These are phyloP conservation scores for Porodaedalea pini DNA, from an alignment of 1,284 basidiomycete genomes.

Conservation along the genomic window DNA sequence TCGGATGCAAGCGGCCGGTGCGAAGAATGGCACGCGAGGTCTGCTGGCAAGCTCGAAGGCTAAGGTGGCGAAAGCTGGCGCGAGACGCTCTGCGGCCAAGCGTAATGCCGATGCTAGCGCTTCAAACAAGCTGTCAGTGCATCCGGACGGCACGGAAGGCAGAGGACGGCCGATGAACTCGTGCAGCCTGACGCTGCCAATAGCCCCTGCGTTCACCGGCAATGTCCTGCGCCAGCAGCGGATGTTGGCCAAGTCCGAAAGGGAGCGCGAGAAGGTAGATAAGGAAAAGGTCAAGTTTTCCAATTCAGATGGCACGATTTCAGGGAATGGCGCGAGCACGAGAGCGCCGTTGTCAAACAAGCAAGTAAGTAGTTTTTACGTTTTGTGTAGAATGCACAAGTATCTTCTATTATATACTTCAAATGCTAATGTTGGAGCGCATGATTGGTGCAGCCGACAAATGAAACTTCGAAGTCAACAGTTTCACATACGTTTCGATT, in stretches of 20 bases:
- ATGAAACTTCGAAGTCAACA: conserved; percentile 35
- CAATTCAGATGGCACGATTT: conserved; percentile 14
- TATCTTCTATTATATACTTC: neutral
- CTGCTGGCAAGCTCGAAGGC: neutral
- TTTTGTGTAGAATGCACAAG: neutral
- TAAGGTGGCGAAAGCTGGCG: neutral
- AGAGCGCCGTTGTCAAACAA: conserved; percentile 1
- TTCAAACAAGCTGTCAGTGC: neutral
- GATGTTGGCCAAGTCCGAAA: conserved; percentile 16
- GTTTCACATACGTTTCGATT: conserved; percentile 51
- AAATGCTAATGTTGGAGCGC: neutral
- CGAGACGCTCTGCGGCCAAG: neutral
- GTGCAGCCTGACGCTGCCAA: conserved; percentile 15
- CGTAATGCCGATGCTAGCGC: neutral
- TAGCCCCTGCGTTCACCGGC: conserved; percentile 13
- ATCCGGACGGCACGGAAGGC: neutral
- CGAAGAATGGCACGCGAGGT: neutral
- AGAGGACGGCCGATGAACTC: neutral
- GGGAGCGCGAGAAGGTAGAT: conserved; percentile 5
- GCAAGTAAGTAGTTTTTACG: conserved; percentile 15
- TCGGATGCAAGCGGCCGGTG: neutral
- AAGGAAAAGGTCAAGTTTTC: neutral
- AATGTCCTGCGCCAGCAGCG: conserved; percentile 15
- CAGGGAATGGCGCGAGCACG: neutral
- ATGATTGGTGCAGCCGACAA: neutral